Evolutionary conservation across 352 stramenopile species (phyloP), one percentile per base, ranked within the genome.

Genomic region (Blastocystis sp.): DNA sequence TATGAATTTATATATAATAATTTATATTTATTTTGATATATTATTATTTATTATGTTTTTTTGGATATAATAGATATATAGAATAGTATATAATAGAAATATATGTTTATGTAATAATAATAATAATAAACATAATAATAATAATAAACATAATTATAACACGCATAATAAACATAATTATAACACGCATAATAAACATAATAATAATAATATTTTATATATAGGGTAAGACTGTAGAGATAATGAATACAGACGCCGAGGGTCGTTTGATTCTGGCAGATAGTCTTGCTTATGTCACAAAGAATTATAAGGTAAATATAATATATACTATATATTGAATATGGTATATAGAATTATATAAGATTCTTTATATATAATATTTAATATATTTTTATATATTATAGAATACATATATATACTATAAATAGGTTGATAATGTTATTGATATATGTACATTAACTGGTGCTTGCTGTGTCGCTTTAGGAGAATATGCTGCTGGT

Each of bases 391-490:
- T n/a, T 39, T 49, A 69, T 31, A 40, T 49, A 58, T 5, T 30
- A 5, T 6, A 65, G 23, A 31, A 65, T 13, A 13, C 4, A 6
- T 5, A 5, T 28, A 6, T 4, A 23, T 25, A 45, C 32, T 55
- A 33, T 10, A 52, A 74, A 28, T 77, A 78, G 36, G 78, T 81
- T 4, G 78, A 91, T 66, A 82, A 79, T n/a, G 68, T 94, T 45
- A 81, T 94, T 48, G 83, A 94, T 58, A 78, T 91, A 16, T 83
- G 83, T 27, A 94, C 85, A 33, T 74, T 94, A 23, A 92, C 83
- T 19, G 80, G 80, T 30, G 81, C 81, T 11, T 88, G 80, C 56
- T 78, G 87, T 40, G 75, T 90, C 19, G 79, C 80, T 6, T 69
- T 89, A 31, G 84, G 67, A 2, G 32, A 72, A 24, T 64, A 72